phyloP scores from a whole-genome alignment of 1,284 basidiomycete species.

The Ganoderma lucidum region DNA sequence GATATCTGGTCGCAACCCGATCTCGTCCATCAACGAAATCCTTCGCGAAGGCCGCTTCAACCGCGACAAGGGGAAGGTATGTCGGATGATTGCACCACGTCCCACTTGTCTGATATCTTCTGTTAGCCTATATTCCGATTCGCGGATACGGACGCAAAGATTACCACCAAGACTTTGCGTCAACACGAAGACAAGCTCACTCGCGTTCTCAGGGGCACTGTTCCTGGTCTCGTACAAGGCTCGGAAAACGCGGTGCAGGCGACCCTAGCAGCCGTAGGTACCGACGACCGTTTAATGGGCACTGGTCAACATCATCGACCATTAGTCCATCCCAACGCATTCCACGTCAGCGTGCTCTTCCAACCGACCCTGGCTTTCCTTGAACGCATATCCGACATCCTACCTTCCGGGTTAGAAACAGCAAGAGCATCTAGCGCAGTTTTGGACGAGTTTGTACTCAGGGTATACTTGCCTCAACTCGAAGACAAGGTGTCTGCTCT shows the following conservation, averaged over 20 bases:
- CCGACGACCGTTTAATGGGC: conserved; percentile 77
- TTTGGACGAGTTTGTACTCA: conserved; percentile 94
- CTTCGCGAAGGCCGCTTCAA: conserved; percentile 84
- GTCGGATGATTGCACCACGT: conserved; percentile 16
- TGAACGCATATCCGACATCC: conserved; percentile 71
- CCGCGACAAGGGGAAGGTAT: conserved; percentile 83
- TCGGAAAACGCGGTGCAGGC: conserved; percentile 70
- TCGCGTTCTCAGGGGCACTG: conserved; percentile 86
- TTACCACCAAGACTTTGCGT: conserved; percentile 73
- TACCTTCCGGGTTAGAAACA: conserved; percentile 80
- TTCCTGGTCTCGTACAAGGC: conserved; percentile 91
- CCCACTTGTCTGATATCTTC: conserved; percentile 1
- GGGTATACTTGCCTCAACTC: conserved; percentile 93
- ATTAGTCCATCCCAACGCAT: conserved; percentile 91
- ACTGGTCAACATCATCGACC: conserved; percentile 84
- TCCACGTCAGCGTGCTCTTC: conserved; percentile 94
- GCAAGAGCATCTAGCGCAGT: conserved; percentile 78
- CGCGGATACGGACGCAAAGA: conserved; percentile 84
- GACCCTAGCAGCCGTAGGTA: conserved; percentile 63
- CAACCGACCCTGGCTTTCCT: conserved; percentile 93
- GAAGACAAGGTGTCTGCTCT: conserved; percentile 93
- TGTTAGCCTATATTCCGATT: conserved; percentile 88
- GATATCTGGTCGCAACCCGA: conserved; percentile 82
- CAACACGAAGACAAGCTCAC: conserved; percentile 88
- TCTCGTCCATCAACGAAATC: conserved; percentile 94